Evolutionary conservation across 2,329 filamentous ascomycete species (phyloP).

Genomic region (Blastomyces emzantsi): DNA sequence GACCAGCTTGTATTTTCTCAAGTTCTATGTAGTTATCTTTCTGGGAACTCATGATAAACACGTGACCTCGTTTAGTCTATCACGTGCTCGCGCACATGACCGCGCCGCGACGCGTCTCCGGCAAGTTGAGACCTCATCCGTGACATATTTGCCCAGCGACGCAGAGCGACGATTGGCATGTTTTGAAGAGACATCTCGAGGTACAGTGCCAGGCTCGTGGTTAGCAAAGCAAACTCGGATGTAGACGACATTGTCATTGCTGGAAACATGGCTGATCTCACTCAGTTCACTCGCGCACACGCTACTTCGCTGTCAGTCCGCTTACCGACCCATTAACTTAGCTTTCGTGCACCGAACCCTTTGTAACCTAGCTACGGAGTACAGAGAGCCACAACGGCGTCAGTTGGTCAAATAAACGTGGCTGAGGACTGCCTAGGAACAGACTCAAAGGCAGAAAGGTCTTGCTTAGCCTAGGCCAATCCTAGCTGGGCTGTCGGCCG

Average conservation of each 20-base stretch:
- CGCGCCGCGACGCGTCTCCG: slow-evolving; percentile 10
- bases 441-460: background rate
- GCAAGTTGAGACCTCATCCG: background rate
- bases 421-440: background rate
- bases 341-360: background rate
- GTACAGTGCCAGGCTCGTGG: background rate
- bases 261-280: background rate
- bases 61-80: background rate
- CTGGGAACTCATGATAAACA: background rate
- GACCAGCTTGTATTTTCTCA: background rate
- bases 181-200: background rate
- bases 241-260: background rate
- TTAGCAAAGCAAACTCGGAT: background rate
- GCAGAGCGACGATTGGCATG: background rate
- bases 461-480: background rate
- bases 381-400: background rate
- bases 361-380: background rate
- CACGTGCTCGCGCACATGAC: slow-evolving; percentile 7
- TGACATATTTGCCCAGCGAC: background rate
- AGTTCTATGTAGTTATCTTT: background rate
- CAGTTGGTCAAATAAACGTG: background rate
- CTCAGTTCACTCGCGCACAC: background rate
- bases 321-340: slow-evolving; percentile 1
- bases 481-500: background rate
- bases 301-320: slow-evolving; percentile 1